phyloP scores from a whole-genome alignment of 2,329 filamentous ascomycete genomes.

The Capronia epimyces region DNA sequence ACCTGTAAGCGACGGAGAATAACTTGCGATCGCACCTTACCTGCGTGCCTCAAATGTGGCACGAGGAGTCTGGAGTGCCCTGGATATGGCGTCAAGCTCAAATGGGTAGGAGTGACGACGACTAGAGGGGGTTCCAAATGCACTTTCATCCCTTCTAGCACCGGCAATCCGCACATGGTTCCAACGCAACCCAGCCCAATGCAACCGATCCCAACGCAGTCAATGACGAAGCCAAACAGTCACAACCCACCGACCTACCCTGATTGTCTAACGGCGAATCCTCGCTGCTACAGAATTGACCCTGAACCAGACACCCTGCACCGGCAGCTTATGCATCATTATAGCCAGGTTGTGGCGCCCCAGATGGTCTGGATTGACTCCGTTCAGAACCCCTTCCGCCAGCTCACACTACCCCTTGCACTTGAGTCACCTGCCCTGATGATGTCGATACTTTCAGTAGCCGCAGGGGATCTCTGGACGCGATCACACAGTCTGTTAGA shows the following conservation, averaged over 20 bases:
- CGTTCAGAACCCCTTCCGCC: constrained; percentile 29
- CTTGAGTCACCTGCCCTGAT: constrained; percentile 27
- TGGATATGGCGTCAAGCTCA: constrained; percentile 33
- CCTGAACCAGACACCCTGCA: constrained; percentile 9
- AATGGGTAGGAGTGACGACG: constrained; percentile 35
- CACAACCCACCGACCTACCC: no score
- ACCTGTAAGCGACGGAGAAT: constrained; percentile 36
- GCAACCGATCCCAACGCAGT: no score
- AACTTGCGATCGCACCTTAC: constrained; percentile 35
- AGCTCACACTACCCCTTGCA: constrained; percentile 30
- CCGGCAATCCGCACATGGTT: no score
- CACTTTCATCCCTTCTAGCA: constrained; percentile 22
- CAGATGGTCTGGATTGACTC: constrained; percentile 31
- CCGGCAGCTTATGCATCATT: constrained; percentile 29
- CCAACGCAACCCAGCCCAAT: no score
- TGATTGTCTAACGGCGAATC: constrained; percentile 5
- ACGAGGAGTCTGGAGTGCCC: constrained; percentile 34
- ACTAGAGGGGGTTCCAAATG: constrained; percentile 16
- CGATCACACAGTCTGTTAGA: neutral
- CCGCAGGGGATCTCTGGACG: constrained; percentile 26
- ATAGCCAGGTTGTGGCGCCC: constrained; percentile 25
- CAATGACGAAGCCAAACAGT: no score
- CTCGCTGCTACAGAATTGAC: constrained; percentile 8
- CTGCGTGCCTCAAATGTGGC: constrained; percentile 36
- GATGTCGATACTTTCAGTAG: constrained; percentile 29